A percentile compares a stretch with the other conserved stretches of the same genome.
Conservation (phyloP, 345 rosid species). For the Acer campestre region DNA sequence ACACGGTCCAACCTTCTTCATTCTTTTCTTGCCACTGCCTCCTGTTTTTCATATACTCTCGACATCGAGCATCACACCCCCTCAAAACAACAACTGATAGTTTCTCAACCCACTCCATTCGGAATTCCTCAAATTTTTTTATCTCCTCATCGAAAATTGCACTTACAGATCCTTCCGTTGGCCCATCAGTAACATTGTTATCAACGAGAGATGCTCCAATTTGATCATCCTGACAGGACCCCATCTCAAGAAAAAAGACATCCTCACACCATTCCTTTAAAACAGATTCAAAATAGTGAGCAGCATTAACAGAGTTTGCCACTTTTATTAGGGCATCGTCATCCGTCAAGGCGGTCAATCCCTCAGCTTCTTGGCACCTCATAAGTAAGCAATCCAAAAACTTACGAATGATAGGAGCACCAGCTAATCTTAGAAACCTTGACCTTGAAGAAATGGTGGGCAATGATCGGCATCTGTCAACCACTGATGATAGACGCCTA, state of each 20-base stretch:
- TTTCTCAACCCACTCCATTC: slow-evolving; percentile 80
- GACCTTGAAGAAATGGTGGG: slow-evolving; percentile 60
- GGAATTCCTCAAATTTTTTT: slow-evolving; percentile 57
- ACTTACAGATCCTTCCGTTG: slow-evolving; percentile 31
- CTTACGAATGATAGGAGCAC: slow-evolving; percentile 53
- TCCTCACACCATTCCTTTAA: slow-evolving; percentile 88
- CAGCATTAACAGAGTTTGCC: slow-evolving; percentile 67
- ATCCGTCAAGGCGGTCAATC: slow-evolving; percentile 85
- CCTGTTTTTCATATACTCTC: slow-evolving; percentile 80
- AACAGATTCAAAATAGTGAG: slow-evolving; percentile 63
- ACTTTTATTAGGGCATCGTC: slow-evolving; percentile 81
- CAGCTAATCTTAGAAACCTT: slow-evolving; percentile 73
- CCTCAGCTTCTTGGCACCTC: slow-evolving; percentile 97
- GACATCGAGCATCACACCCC: slow-evolving; percentile 75
- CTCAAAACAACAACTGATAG: slow-evolving; percentile 69
- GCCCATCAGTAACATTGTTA: slow-evolving; percentile 12
- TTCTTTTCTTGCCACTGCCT: slow-evolving; percentile 79
- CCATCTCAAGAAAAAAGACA: slow-evolving; percentile 82
- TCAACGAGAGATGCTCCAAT: slow-evolving; percentile 34
- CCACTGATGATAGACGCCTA: slow-evolving; percentile 52
- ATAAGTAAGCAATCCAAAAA: slow-evolving; percentile 68
- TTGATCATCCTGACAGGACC: slow-evolving; percentile 41
- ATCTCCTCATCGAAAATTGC: slow-evolving; percentile 65
- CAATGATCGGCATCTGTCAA: slow-evolving; percentile 72
- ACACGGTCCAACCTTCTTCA: slow-evolving; percentile 73